phyloP scores from a whole-genome alignment of 495 filamentous ascomycete genomes.

The Monascus purpureus region DNA sequence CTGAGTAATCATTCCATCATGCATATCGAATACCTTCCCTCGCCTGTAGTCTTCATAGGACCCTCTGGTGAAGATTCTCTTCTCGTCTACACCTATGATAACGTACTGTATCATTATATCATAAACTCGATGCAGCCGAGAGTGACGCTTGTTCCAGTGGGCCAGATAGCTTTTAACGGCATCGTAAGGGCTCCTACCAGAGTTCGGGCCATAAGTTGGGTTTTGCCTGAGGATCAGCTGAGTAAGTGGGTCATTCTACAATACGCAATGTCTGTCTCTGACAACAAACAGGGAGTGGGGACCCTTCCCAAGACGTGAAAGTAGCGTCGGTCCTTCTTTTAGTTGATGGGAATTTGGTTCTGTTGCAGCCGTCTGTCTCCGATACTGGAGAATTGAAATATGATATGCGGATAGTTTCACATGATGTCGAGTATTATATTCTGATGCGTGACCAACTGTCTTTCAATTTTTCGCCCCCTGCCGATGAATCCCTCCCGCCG shows the following conservation, averaged over 20 bases:
- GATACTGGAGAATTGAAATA: constrained; percentile 77
- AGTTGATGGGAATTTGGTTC: constrained; percentile 89
- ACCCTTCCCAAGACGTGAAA: constrained; percentile 93
- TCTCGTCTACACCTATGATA: constrained; percentile 92
- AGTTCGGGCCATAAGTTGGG: constrained; percentile 90
- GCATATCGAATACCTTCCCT: constrained; percentile 60
- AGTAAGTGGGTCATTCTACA: constrained; percentile 28
- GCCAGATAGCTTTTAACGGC: constrained; percentile 92
- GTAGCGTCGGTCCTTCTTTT: constrained; percentile 86
- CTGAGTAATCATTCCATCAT: constrained; percentile 61
- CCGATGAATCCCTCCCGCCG: constrained; percentile 31
- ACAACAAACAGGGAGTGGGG: constrained; percentile 50
- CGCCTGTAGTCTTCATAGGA: constrained; percentile 75
- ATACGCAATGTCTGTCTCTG: constrained; percentile 5
- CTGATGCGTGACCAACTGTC: constrained; percentile 77
- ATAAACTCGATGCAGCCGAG: constrained; percentile 55
- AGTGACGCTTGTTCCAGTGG: constrained; percentile 76
- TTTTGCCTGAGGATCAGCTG: constrained; percentile 82
- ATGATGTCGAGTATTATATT: constrained; percentile 89
- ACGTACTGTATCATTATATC: constrained; percentile 88
- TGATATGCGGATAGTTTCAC: constrained; percentile 92
- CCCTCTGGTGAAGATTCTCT: constrained; percentile 87
- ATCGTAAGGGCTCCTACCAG: constrained; percentile 88
- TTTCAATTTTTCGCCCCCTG: constrained; percentile 25
- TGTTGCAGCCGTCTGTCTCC: constrained; percentile 71